Percentiles rank a stretch among this genome's conserved stretches.
Conservation (phyloP, 495 filamentous ascomycete species). For the Usnea hakonensis region DNA sequence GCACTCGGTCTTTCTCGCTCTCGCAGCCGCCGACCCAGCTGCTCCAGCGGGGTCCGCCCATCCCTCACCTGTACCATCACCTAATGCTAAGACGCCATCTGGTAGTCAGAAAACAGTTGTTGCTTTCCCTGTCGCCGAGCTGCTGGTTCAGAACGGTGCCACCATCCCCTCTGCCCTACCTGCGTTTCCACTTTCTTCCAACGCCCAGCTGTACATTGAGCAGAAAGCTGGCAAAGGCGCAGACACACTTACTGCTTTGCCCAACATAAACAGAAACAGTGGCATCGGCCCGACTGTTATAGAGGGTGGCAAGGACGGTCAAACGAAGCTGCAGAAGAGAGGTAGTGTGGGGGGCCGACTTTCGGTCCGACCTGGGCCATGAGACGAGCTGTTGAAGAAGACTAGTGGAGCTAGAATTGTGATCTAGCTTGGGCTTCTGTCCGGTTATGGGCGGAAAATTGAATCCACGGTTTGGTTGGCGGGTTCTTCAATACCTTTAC, state of each 20-base stretch:
- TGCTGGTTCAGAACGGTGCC: constrained; percentile 89
- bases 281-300: constrained; percentile 2
- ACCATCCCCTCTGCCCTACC: constrained; percentile 68
- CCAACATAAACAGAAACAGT: constrained; percentile 31
- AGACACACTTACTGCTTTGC: constrained; percentile 41
- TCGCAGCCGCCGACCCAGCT: constrained; percentile 90
- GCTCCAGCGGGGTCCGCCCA: constrained; percentile 45
- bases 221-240: constrained; percentile 55
- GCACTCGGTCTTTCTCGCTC: constrained; percentile 80
- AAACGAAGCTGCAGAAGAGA: constrained; percentile 44
- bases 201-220: constrained; percentile 76
- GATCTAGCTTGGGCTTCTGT: constrained; percentile 1
- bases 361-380: constrained; percentile 24
- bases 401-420: not conserved
- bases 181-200: constrained; percentile 65
- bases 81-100: constrained; percentile 17
- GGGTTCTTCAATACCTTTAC: not conserved
- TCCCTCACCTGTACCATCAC: constrained; percentile 32
- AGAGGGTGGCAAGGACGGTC: constrained; percentile 31
- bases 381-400: not conserved
- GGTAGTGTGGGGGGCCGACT: constrained; percentile 44
- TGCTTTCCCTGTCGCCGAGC: constrained; percentile 80
- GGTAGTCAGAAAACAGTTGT: constrained; percentile 24
- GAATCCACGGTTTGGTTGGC: not conserved
- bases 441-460: not conserved